Conservation (phyloP, 345 rosid species). For the Combretum micranthum region DNA sequence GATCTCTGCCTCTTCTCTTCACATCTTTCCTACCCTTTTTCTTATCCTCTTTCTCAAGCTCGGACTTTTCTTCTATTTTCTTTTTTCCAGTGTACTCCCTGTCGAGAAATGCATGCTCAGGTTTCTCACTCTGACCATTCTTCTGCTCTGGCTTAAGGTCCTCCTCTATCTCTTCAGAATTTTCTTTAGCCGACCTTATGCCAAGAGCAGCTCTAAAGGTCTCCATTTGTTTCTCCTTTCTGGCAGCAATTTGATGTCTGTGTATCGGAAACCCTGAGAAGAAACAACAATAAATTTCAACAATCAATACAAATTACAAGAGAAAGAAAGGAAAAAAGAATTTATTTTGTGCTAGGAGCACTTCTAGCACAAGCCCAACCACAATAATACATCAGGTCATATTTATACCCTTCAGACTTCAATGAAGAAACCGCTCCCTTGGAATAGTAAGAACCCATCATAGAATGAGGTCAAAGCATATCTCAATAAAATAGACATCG, state of each 20-base stretch:
- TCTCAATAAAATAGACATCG: no score
- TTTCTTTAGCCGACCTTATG: conserved; percentile 37
- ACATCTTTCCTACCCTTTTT: conserved; percentile 18
- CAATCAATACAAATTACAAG: not conserved
- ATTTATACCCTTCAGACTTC: no score
- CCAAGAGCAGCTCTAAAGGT: conserved; percentile 79
- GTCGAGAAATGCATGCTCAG: conserved; percentile 68
- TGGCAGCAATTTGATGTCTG: conserved; percentile 89
- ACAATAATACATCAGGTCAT: no score
- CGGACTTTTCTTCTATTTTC: conserved; percentile 23
- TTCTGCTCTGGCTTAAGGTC: conserved; percentile 16
- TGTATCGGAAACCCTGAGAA: conserved; percentile 61
- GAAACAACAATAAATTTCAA: not conserved
- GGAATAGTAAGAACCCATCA: no score
- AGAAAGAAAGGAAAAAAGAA: not conserved
- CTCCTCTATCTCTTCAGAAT: conserved; percentile 26
- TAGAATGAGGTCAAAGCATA: no score
- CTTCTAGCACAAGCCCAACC: no score
- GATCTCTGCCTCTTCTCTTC: conserved; percentile 14
- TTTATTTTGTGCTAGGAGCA: conserved; percentile 1
- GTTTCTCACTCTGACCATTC: conserved; percentile 38
- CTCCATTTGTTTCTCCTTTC: conserved; percentile 96
- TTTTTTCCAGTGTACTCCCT: conserved; percentile 47
- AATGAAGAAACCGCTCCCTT: no score
- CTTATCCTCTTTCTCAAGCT: conserved; percentile 32